These are phyloP conservation scores for Cladorrhinum samala DNA, from an alignment of 495 filamentous ascomycete genomes.

Conservation along the genomic window DNA sequence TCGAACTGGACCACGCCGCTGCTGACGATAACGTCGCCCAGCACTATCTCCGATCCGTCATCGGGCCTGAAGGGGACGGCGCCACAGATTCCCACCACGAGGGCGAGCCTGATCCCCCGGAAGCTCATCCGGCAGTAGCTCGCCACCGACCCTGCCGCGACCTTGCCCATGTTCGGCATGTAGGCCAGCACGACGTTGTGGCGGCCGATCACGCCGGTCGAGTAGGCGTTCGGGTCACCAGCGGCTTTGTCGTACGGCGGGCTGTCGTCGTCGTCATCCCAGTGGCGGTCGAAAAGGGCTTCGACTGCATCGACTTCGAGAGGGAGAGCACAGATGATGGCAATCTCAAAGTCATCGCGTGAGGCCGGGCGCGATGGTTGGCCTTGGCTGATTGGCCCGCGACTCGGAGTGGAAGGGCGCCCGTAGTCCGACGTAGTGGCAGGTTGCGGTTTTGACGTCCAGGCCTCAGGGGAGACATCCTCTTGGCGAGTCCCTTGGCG, in stretches of 20 bases:
- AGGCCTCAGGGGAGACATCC: too few relatives aligned
- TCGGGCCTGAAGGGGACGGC: constrained; percentile 20
- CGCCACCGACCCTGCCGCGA: constrained; percentile 25
- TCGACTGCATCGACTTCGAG: constrained; percentile 29
- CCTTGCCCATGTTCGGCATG: constrained; percentile 32
- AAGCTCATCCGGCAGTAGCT: constrained; percentile 29
- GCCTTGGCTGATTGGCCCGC: too few relatives aligned
- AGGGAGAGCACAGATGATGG: constrained; percentile 32
- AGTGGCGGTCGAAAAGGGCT: constrained; percentile 22
- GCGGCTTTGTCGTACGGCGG: constrained; percentile 16
- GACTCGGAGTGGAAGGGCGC: too few relatives aligned
- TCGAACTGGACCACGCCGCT: constrained; percentile 32
- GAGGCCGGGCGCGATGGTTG: background rate
- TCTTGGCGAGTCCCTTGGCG: too few relatives aligned
- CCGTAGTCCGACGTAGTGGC: too few relatives aligned
- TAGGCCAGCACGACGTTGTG: constrained; percentile 34
- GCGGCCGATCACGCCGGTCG: constrained; percentile 29
- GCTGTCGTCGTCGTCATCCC: constrained; percentile 16
- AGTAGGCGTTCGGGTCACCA: constrained; percentile 32
- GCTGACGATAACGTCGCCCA: constrained; percentile 45
- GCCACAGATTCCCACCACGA: constrained; percentile 34
- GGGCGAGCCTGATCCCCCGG: constrained; percentile 12
- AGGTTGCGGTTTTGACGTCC: too few relatives aligned
- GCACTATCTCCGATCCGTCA: constrained; percentile 17
- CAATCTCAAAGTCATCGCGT: constrained; percentile 24